Conservation (phyloP, 1,284 basidiomycete genomes). For the Boletus putidus region DNA sequence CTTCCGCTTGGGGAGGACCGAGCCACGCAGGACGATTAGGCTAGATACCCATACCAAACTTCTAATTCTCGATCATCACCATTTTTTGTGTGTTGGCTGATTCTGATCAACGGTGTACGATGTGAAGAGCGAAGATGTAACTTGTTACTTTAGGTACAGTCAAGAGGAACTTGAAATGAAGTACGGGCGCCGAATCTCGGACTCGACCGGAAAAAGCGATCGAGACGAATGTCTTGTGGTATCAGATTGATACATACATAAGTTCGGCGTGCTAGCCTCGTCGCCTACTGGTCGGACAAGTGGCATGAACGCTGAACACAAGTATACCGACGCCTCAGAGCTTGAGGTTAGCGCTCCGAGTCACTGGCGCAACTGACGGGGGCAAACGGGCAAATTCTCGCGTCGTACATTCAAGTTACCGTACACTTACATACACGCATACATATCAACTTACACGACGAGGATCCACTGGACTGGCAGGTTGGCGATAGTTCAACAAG, state of each 20-base stretch:
- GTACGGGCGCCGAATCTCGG: neutral
- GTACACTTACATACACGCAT: neutral
- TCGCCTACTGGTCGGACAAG: too few relatives aligned
- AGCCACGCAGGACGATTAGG: neutral
- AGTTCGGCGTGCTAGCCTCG: too few relatives aligned
- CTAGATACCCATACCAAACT: neutral
- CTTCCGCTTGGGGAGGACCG: neutral
- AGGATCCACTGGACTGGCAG: neutral
- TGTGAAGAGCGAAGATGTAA: neutral
- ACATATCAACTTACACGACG: neutral
- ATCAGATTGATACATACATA: too few relatives aligned
- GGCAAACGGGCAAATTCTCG: neutral
- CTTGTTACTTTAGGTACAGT: neutral
- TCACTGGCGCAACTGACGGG: too few relatives aligned
- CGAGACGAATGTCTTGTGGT: too few relatives aligned
- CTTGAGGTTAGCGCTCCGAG: too few relatives aligned
- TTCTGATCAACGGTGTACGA: constrained; percentile 1
- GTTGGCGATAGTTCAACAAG: neutral
- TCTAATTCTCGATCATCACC: neutral
- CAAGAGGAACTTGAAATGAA: too few relatives aligned
- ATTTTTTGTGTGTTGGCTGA: neutral
- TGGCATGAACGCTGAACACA: too few relatives aligned
- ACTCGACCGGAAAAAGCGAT: neutral
- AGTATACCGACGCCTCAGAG: too few relatives aligned
- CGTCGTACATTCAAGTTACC: neutral